Conservation (phyloP, 345 rosid species). For the Lumnitzera racemosa region DNA sequence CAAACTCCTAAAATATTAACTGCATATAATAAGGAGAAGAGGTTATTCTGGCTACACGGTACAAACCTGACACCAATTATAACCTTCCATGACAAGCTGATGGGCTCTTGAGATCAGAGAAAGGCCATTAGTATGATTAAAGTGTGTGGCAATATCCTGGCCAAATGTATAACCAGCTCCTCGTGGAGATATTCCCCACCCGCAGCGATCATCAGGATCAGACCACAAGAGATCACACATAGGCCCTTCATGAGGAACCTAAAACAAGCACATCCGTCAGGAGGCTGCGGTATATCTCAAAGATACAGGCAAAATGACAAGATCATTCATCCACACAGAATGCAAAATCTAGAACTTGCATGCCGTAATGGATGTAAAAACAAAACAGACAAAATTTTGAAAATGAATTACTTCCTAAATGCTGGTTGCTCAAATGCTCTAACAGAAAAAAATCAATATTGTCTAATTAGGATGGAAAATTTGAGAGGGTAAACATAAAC, state of each 20-base stretch:
- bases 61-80: conserved; percentile 84
- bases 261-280: conserved; percentile 6
- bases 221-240: conserved; percentile 99
- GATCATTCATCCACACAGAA: too few species aligned
- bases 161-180: conserved; percentile 96
- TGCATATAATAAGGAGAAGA: not conserved
- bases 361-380: too few species aligned
- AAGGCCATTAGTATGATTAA: conserved; percentile 86
- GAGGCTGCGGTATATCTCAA: not conserved
- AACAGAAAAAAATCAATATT: too few species aligned
- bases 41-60: not conserved
- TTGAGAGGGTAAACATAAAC: too few species aligned
- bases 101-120: conserved; percentile 85
- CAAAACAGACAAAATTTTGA: too few species aligned
- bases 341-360: too few species aligned
- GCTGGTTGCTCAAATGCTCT: too few species aligned
- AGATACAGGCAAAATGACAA: not conserved
- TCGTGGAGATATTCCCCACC: conserved; percentile 97
- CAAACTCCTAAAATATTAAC: not conserved
- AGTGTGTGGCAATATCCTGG: conserved; percentile 79
- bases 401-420: too few species aligned
- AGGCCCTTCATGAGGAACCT: conserved; percentile 99
- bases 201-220: conserved; percentile 94
- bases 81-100: conserved; percentile 96
- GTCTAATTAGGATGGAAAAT: too few species aligned